phyloP scores from a whole-genome alignment of 331 rosid genomes.

The Telfairia occidentalis region DNA sequence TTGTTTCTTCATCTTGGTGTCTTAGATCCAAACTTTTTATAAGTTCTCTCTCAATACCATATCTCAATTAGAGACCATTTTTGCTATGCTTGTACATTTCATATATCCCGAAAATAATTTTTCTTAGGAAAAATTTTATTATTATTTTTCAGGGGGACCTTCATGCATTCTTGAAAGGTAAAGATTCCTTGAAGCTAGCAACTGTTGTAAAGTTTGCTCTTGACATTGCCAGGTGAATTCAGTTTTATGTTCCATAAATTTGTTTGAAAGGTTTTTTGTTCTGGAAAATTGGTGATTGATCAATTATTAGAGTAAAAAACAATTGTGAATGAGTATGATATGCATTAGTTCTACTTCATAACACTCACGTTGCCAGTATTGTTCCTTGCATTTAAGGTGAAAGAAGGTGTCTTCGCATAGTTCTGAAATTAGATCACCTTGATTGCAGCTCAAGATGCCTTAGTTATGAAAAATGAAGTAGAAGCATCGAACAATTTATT shows the following conservation, averaged over 20 bases:
- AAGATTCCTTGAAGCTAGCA: conserved; percentile 48
- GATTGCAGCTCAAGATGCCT: background rate
- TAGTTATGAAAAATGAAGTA: background rate
- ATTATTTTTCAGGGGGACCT: conserved; percentile 58
- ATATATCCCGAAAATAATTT: background rate
- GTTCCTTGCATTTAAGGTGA: background rate
- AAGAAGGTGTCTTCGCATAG: background rate
- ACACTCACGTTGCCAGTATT: background rate
- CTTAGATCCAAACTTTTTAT: background rate
- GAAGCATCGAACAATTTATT: background rate
- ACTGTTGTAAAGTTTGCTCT: conserved; percentile 73
- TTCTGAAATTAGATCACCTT: background rate
- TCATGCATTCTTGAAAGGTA: conserved; percentile 45
- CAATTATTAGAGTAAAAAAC: background rate
- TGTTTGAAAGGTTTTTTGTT: background rate
- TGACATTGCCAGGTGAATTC: conserved; percentile 75
- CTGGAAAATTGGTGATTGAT: background rate
- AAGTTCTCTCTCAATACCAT: background rate
- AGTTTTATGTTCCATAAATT: background rate
- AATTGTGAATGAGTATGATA: background rate
- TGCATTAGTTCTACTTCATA: background rate
- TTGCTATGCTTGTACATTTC: background rate
- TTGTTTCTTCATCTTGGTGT: background rate
- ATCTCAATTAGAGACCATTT: background rate
- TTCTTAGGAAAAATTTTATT: background rate